These are phyloP conservation scores for Mariannaea elegans DNA, from an alignment of 2,329 filamentous ascomycete genomes.

Conservation along the genomic window DNA sequence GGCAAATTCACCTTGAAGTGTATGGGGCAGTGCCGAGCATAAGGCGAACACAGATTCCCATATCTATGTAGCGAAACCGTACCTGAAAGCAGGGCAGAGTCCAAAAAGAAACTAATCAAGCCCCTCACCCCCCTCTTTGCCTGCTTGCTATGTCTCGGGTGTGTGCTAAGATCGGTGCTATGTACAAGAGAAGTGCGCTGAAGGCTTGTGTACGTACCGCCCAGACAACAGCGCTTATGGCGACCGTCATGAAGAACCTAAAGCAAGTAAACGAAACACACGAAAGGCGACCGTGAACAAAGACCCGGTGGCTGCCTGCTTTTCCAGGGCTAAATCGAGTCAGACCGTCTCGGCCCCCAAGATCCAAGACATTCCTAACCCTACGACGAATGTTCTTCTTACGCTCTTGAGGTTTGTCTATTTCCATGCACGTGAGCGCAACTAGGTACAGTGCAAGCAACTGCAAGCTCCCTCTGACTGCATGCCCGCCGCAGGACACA, in stretches of 20 bases:
- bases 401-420: not conserved
- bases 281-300: not conserved
- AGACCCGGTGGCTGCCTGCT: not conserved
- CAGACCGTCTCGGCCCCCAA: not conserved
- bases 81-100: not conserved
- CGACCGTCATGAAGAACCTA: not conserved
- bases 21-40: constrained; percentile 25
- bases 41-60: constrained; percentile 18
- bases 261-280: not conserved
- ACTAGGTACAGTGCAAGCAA: not conserved
- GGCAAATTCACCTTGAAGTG: constrained; percentile 1
- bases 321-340: not conserved
- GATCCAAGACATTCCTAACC: not conserved
- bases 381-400: not conserved
- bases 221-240: not conserved
- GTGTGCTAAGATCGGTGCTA: no score
- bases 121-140: not conserved
- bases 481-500: not conserved
- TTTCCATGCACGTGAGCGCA: not conserved
- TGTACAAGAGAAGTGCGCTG: no score
- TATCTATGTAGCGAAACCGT: not conserved
- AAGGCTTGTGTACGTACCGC: no score
- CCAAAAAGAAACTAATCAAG: no score
- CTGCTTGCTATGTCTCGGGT: no score
- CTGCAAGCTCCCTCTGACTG: not conserved